phyloP scores from a whole-genome alignment of 2,329 filamentous ascomycete species.

The Penicillium sp. region DNA sequence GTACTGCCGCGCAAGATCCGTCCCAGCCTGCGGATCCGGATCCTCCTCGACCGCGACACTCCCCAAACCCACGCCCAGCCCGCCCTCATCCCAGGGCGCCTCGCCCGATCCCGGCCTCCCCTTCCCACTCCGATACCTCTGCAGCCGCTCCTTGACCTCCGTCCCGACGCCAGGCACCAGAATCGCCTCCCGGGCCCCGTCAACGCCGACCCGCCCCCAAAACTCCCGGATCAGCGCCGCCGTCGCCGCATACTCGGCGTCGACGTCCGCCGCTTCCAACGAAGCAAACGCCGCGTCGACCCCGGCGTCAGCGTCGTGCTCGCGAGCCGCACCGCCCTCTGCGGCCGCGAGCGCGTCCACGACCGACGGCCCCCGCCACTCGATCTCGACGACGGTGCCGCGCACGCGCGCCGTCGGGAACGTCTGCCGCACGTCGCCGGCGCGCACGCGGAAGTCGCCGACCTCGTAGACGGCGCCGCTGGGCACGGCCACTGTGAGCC shows the following conservation, averaged over 20 bases:
- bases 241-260: slow-evolving; percentile 36
- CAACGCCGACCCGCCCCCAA: slow-evolving; percentile 39
- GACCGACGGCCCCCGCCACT: slow-evolving; percentile 42
- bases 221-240: slow-evolving; percentile 43
- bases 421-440: slow-evolving; percentile 45
- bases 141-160: slow-evolving; percentile 36
- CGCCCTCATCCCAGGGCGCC: background rate
- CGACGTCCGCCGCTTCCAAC: slow-evolving; percentile 39
- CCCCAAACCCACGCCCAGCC: slow-evolving; percentile 10
- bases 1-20: slow-evolving; percentile 45
- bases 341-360: slow-evolving; percentile 23
- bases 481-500: slow-evolving; percentile 38
- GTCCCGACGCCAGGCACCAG: slow-evolving; percentile 41
- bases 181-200: slow-evolving; percentile 42
- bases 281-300: slow-evolving; percentile 29
- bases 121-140: slow-evolving; percentile 17
- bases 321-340: background rate
- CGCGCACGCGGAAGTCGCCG: slow-evolving; percentile 43
- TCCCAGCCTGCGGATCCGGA: slow-evolving; percentile 35
- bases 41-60: slow-evolving; percentile 27
- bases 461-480: slow-evolving; percentile 42
- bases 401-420: slow-evolving; percentile 36
- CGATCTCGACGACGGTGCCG: slow-evolving; percentile 47
- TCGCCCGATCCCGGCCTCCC: slow-evolving; percentile 19
- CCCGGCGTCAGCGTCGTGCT: slow-evolving; percentile 22